Conservation (phyloP, 2,329 filamentous ascomycete genomes). For the Fonsecaea monophora region DNA sequence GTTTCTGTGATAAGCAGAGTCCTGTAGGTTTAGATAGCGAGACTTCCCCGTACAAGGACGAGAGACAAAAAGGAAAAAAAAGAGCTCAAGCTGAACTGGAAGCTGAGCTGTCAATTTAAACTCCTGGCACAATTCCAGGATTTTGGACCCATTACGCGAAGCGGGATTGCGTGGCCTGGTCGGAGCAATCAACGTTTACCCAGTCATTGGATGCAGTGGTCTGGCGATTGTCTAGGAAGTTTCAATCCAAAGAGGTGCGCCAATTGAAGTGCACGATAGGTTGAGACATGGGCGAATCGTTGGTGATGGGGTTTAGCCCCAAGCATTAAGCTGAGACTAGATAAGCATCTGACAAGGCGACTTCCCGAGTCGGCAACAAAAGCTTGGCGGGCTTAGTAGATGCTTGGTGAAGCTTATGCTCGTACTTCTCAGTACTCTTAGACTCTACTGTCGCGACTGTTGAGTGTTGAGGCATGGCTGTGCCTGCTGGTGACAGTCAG, state of each 20-base stretch:
- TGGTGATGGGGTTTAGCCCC: not conserved
- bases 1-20: not conserved
- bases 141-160: not conserved
- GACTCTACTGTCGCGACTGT: too few species aligned
- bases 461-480: too few species aligned
- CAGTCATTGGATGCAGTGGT: not conserved
- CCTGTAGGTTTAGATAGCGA: not conserved
- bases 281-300: not conserved
- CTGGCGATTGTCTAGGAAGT: not conserved
- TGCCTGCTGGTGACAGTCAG: too few species aligned
- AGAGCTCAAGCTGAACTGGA: not conserved
- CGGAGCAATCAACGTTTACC: not conserved
- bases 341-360: not conserved
- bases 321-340: not conserved
- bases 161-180: conserved; percentile 1
- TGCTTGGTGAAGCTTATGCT: not conserved
- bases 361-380: not conserved
- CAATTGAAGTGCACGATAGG: not conserved
- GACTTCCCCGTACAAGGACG: not conserved
- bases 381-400: not conserved
- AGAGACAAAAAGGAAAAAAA: not conserved
- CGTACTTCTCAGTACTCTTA: too few species aligned
- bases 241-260: not conserved
- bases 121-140: conserved; percentile 8
- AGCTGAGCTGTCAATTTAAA: conserved; percentile 12